Evolutionary conservation across 805 yeast species (phyloP), one percentile per base, ranked within the genome.

Genomic region (Torulaspora indica): DNA sequence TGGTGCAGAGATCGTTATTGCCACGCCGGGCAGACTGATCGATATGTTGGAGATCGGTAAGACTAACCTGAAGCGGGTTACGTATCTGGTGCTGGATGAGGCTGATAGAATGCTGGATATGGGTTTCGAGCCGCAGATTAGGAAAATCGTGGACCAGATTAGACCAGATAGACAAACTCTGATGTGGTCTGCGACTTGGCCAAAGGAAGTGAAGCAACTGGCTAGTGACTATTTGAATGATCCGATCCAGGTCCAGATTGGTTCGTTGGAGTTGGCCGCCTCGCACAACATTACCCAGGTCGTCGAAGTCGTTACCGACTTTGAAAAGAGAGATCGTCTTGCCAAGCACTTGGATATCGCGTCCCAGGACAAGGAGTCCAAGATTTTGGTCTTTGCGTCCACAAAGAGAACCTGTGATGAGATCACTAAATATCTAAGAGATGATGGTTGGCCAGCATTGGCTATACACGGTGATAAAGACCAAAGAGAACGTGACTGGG

Each of bases 111-210:
- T 93, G 98, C 81, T 93, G 73, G 98, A 93, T 76, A 93, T 93
- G 98, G 98, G 98, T 69, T 93, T 93, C 70, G 98, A 93, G 77
- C 98, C 98, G 57, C 98, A 91, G 78, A 93, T 93, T 70, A 83
- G 98, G 78, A 91, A 91, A 74, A 93, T 93, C 70, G 91, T 93
- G 56, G 90, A 84, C 60, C 98, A 91, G 77, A 93, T 93, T 67
- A 86, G 98, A 76, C 98, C 98, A 51, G 98, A 93, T 70, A 89
- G 98, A 77, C 98, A 93, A 75, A 93, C 98, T 49, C 77, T 91
- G 60, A 88, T 93, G 97, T 93, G 98, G 98, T 91, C 98, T 51
- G 98, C 98, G 57, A 93, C 98, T 45, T 93, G 98, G 98, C 98
- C 98, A 61, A 91, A 90, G 78, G 95, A 88, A 70, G 98, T 93